A percentile compares a stretch with the other conserved stretches of the same genome.
These are phyloP conservation scores for Pseudogymnoascus sp. DNA, from an alignment of 2,329 filamentous ascomycete genomes.

Conservation along the genomic window DNA sequence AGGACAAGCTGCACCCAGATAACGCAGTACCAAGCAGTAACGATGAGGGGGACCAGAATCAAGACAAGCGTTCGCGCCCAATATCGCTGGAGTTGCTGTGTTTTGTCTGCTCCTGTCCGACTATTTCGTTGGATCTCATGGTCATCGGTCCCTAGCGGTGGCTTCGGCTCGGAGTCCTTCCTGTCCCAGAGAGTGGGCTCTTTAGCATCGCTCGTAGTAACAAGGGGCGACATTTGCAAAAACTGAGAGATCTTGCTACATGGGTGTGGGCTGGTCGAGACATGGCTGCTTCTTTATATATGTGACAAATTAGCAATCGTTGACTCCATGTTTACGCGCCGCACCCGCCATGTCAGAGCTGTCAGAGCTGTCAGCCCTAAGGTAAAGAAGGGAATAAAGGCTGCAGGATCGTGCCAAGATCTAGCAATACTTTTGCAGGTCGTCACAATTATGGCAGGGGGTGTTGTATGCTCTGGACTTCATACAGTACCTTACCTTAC, in stretches of 20 bases:
- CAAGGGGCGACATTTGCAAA: not conserved
- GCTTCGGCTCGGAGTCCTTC: not conserved
- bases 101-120: not conserved
- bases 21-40: not conserved
- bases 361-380: too few relatives aligned
- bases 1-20: not conserved
- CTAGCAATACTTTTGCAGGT: too few relatives aligned
- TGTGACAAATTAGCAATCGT: too few relatives aligned
- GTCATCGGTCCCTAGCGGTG: not conserved
- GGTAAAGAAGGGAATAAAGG: too few relatives aligned
- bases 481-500: too few relatives aligned
- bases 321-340: too few relatives aligned
- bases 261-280: not conserved
- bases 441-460: not conserved
- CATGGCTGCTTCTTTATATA: not conserved
- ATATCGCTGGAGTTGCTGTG: not conserved
- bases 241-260: not conserved
- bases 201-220: too few relatives aligned
- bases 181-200: not conserved
- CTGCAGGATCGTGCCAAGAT: too few relatives aligned
- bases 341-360: too few relatives aligned
- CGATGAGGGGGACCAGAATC: not conserved
- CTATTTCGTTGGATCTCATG: not conserved
- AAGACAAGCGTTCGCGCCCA: not conserved
- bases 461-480: too few relatives aligned